Percentiles rank a stretch among this genome's conserved stretches.
These are phyloP conservation scores for Aspergillus intermedius DNA, from an alignment of 2,329 filamentous ascomycete genomes.

Conservation along the genomic window DNA sequence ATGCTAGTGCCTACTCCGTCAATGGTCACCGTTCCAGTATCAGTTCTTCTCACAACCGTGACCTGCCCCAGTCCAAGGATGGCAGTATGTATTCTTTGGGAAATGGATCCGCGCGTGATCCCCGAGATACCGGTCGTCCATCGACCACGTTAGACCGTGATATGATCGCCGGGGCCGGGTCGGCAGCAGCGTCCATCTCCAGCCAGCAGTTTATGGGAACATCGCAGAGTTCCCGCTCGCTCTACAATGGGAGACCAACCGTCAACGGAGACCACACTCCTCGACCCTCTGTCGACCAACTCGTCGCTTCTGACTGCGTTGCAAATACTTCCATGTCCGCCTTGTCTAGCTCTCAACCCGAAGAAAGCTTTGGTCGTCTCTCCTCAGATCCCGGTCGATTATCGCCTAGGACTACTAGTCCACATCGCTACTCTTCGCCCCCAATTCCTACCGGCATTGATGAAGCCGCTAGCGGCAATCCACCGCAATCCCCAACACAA, in stretches of 20 bases:
- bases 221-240: slow-evolving; percentile 14
- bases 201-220: slow-evolving; percentile 24
- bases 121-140: slow-evolving; percentile 22
- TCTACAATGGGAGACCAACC: slow-evolving; percentile 20
- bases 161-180: slow-evolving; percentile 17
- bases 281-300: slow-evolving; percentile 26
- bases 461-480: slow-evolving; percentile 34
- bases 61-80: slow-evolving; percentile 35
- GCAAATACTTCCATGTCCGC: slow-evolving; percentile 23
- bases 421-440: slow-evolving; percentile 36
- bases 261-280: slow-evolving; percentile 25
- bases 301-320: slow-evolving; percentile 21
- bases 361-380: slow-evolving; percentile 23
- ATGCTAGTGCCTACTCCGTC: slow-evolving; percentile 55
- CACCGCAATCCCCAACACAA: neutral
- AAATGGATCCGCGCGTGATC: slow-evolving; percentile 28
- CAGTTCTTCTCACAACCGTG: slow-evolving; percentile 35
- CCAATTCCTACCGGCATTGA: slow-evolving; percentile 54
- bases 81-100: slow-evolving; percentile 46
- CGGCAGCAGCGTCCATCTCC: slow-evolving; percentile 15
- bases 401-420: slow-evolving; percentile 18
- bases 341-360: slow-evolving; percentile 29
- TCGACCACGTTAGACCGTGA: slow-evolving; percentile 22
- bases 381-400: slow-evolving; percentile 27
- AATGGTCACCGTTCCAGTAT: slow-evolving; percentile 50